phyloP scores from a whole-genome alignment of 176 grass and related monocot species.

The Stipa capillata region DNA sequence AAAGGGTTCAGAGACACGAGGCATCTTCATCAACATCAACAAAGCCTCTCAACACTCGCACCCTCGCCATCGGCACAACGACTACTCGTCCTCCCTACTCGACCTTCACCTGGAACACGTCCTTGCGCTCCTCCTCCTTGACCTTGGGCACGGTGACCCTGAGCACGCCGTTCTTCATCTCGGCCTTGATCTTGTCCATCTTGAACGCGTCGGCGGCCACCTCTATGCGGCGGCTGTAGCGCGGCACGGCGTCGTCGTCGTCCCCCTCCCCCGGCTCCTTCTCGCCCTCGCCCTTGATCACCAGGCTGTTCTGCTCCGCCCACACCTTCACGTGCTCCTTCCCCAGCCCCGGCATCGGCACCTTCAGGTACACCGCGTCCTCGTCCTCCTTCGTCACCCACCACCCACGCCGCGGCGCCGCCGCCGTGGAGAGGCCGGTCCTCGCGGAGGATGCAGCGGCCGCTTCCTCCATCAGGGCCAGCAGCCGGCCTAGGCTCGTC shows the following conservation, averaged over 20 bases:
- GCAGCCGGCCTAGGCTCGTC: slow-evolving; percentile 13
- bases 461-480: slow-evolving; percentile 37
- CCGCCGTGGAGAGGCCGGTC: background rate
- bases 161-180: slow-evolving; percentile 76
- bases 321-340: slow-evolving; percentile 68
- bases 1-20: background rate
- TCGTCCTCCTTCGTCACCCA: slow-evolving; percentile 39
- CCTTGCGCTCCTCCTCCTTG: slow-evolving; percentile 43
- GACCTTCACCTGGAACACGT: slow-evolving; percentile 45
- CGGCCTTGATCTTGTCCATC: slow-evolving; percentile 55
- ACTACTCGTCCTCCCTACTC: background rate
- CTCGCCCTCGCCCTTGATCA: slow-evolving; percentile 40
- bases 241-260: background rate
- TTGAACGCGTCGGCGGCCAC: slow-evolving; percentile 25
- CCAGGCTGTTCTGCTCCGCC: slow-evolving; percentile 23
- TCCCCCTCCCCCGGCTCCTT: slow-evolving; percentile 21
- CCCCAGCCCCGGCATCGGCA: slow-evolving; percentile 59
- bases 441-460: too few relatives aligned
- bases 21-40: background rate
- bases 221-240: background rate
- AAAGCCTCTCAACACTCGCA: background rate
- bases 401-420: slow-evolving; percentile 1
- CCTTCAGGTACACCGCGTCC: slow-evolving; percentile 31
- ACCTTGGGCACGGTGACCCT: slow-evolving; percentile 51
- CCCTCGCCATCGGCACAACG: background rate